Evolutionary conservation across 768 basidiomycete genomes (phyloP).

Genomic region (Leccinum uliginosum): DNA sequence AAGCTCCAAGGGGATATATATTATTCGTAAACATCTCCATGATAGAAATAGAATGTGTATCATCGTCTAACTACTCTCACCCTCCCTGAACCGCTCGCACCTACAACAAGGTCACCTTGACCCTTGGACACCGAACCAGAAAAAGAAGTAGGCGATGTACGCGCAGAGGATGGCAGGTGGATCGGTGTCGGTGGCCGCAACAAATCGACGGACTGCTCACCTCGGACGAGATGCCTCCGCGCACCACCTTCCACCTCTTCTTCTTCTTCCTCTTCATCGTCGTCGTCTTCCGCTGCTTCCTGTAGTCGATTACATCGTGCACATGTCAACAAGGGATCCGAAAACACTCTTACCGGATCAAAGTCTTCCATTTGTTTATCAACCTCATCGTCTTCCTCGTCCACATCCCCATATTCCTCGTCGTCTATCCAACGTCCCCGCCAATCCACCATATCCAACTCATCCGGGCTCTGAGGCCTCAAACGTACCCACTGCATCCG

Average conservation of each 20-base stretch:
- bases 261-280: constrained; percentile 51
- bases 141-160: constrained; percentile 50
- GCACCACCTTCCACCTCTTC: constrained; percentile 27
- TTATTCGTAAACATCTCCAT: constrained; percentile 12
- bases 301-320: constrained; percentile 20
- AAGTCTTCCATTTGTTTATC: constrained; percentile 85
- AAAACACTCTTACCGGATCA: constrained; percentile 56
- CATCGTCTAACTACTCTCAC: constrained; percentile 52
- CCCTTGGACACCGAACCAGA: constrained; percentile 44
- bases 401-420: constrained; percentile 69
- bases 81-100: constrained; percentile 34
- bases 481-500: constrained; percentile 95
- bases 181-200: constrained; percentile 38
- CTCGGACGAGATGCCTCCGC: constrained; percentile 30
- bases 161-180: constrained; percentile 40
- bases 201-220: constrained; percentile 35
- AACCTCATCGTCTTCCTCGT: constrained; percentile 44
- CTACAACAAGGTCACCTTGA: constrained; percentile 32
- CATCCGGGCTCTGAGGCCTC: constrained; percentile 74
- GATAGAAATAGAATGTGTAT: constrained; percentile 23
- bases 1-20: constrained; percentile 9
- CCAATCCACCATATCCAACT: constrained; percentile 87
- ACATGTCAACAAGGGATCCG: background rate
- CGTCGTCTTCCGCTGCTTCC: constrained; percentile 56
- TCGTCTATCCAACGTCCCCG: constrained; percentile 84